Evolutionary conservation across 106 monocot genomes (phyloP).

Genomic region (Cymbidium sinense): DNA sequence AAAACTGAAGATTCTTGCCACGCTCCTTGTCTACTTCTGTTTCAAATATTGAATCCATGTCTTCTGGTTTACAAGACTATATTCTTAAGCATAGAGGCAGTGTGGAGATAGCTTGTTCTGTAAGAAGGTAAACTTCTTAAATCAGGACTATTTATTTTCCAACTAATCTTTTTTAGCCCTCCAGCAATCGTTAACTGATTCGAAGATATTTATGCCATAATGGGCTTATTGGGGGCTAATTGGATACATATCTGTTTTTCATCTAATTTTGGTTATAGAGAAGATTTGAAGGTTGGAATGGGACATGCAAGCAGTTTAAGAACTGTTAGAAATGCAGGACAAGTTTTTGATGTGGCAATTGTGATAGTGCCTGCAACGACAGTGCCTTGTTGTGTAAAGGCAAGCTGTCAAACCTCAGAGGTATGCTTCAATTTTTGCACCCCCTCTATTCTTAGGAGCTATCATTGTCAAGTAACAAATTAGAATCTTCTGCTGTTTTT

Average conservation of each 20-base stretch:
- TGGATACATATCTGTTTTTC: background rate
- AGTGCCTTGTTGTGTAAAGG: slow-evolving; percentile 17
- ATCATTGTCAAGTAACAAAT: background rate
- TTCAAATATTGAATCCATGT: slow-evolving; percentile 37
- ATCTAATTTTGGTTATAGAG: slow-evolving; percentile 12
- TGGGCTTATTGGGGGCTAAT: background rate
- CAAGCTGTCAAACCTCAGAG: slow-evolving; percentile 23
- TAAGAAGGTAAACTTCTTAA: slow-evolving; percentile 29
- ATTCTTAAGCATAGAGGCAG: slow-evolving; percentile 33
- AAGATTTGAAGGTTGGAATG: slow-evolving; percentile 38
- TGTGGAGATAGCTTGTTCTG: slow-evolving; percentile 18
- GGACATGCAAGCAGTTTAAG: slow-evolving; percentile 26
- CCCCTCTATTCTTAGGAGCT: background rate
- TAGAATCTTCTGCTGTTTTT: background rate
- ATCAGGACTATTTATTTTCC: background rate
- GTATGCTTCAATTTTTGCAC: slow-evolving; percentile 12
- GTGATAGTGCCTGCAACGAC: slow-evolving; percentile 16
- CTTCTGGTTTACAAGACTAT: slow-evolving; percentile 61
- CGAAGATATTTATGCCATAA: background rate
- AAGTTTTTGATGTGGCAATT: slow-evolving; percentile 33
- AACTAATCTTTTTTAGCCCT: background rate
- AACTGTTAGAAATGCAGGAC: slow-evolving; percentile 14
- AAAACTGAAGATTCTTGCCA: slow-evolving; percentile 17
- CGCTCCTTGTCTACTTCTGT: slow-evolving; percentile 16
- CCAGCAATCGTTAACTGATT: background rate